Base-by-base conservation (phyloP, 108 stramenopile species). In the Skeletonema marinoi region DNA sequence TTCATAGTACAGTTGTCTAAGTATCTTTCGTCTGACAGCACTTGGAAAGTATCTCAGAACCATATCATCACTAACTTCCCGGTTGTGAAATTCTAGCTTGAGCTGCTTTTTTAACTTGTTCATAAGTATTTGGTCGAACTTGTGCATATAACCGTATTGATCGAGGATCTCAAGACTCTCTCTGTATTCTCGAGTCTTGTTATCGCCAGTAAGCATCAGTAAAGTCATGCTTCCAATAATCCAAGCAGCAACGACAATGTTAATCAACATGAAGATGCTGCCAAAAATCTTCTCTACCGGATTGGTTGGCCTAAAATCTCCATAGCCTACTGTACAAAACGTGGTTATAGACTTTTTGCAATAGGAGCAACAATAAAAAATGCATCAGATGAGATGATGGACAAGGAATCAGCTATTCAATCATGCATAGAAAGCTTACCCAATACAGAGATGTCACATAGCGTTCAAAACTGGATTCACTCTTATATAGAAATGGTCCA, bases 261-360 rank as follows among this genome's bases (percentile, higher is more conserved):
- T 84, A 19, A 77, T 14, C 9, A 87, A 25, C 84, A 87, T 87
- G 65, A 77, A 87, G 31, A 81, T 16, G 54, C 71, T 78, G 32
- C 84, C 83, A 44, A 46, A 54, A 35, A 82, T 59, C 68, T 84
- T 76, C 39, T 87, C 87, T 13, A 50, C 30, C 17, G 48, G 44
- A 60, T 87, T 87, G 36, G 50, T 41, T 19, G 87, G 78, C 1
- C 38, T 30, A 71, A 76, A 86, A 60, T 86, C 85, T 13, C 85
- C 85, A 51, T 86, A 86, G 10, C 84, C 83, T 3, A 87, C 87
- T 12, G 87, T 87, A 29, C 74, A 72, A 66, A 87, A 87, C 4
- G 87, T 87, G 2, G 81, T 82, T 30, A 87, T 72, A 29, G 81
- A 70, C 81, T 41, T 6, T 41, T 41, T 11, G 12, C 39, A 12